A percentile compares a stretch with the other conserved stretches of the same genome.
These are phyloP conservation scores for Apium graveolens DNA, from an alignment of 129 eudicot genomes.

Conservation along the genomic window DNA sequence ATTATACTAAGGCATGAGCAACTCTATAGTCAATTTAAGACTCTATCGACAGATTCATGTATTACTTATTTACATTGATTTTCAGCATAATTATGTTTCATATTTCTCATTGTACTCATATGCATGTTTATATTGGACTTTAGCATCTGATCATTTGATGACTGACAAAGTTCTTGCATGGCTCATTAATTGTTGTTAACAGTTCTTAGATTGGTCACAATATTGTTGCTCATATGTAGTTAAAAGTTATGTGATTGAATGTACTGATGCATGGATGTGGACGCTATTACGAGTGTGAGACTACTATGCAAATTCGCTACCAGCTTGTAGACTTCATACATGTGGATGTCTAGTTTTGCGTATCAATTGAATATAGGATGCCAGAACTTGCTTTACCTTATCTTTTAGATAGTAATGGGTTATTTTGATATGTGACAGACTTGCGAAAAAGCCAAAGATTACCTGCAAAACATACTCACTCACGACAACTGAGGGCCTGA, in stretches of 20 bases:
- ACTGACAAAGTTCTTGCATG: neutral
- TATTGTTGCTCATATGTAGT: no score
- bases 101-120: no score
- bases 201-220: neutral
- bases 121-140: neutral
- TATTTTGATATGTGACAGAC: slow-evolving; percentile 32
- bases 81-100: neutral
- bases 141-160: neutral
- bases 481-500: slow-evolving; percentile 87
- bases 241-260: slow-evolving; percentile 83
- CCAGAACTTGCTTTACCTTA: neutral
- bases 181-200: neutral
- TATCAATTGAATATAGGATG: neutral
- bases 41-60: no score
- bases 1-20: no score
- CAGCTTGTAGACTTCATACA: slow-evolving; percentile 42
- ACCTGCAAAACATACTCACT: slow-evolving; percentile 59
- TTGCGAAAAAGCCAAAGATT: slow-evolving; percentile 73
- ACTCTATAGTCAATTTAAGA: no score
- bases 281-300: slow-evolving; percentile 73
- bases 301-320: slow-evolving; percentile 80
- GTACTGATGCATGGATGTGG: slow-evolving; percentile 88
- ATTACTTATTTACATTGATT: no score
- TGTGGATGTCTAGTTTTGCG: neutral
- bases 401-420: neutral